Evolutionary conservation across 441 rosid genomes (phyloP).

Genomic region (Flueggea neowawraea): DNA sequence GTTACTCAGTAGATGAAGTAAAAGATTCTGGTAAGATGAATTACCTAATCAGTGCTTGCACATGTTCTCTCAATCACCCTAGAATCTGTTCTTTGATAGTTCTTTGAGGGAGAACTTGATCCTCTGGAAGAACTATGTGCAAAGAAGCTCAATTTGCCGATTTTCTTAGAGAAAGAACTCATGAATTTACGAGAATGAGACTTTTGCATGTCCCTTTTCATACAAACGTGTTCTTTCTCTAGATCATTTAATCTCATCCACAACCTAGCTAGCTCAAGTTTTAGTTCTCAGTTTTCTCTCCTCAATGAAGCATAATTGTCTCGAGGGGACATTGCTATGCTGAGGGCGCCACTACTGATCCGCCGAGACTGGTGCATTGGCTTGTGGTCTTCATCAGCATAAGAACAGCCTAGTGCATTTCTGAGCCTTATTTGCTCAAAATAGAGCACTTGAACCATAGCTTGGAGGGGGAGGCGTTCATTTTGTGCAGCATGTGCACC

Average conservation of each 20-base stretch:
- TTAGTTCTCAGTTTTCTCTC: slow-evolving; percentile 88
- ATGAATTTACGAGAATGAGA: slow-evolving; percentile 86
- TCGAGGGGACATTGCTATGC: slow-evolving; percentile 95
- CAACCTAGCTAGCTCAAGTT: slow-evolving; percentile 91
- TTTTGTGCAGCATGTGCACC: slow-evolving; percentile 98
- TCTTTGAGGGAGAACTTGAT: slow-evolving; percentile 91
- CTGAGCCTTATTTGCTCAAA: slow-evolving; percentile 94
- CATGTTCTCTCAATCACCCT: slow-evolving; percentile 89
- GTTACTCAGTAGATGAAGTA: slow-evolving; percentile 16
- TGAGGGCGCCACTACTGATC: slow-evolving; percentile 92
- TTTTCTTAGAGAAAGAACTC: slow-evolving; percentile 86
- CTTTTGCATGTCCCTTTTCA: slow-evolving; percentile 95
- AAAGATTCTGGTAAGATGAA: slow-evolving; percentile 7
- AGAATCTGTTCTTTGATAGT: slow-evolving; percentile 83
- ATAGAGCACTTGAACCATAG: slow-evolving; percentile 95
- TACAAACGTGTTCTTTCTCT: slow-evolving; percentile 96
- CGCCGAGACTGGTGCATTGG: slow-evolving; percentile 88
- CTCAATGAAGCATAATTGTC: slow-evolving; percentile 97
- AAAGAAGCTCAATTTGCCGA: slow-evolving; percentile 78
- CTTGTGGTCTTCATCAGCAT: slow-evolving; percentile 70
- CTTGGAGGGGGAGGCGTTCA: slow-evolving; percentile 94
- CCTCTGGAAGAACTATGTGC: slow-evolving; percentile 86
- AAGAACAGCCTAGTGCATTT: slow-evolving; percentile 64
- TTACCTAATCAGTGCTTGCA: slow-evolving; percentile 76
- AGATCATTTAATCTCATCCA: slow-evolving; percentile 94